Conservation (phyloP, 352 stramenopile species). For the Globisporangium takayamanum region DNA sequence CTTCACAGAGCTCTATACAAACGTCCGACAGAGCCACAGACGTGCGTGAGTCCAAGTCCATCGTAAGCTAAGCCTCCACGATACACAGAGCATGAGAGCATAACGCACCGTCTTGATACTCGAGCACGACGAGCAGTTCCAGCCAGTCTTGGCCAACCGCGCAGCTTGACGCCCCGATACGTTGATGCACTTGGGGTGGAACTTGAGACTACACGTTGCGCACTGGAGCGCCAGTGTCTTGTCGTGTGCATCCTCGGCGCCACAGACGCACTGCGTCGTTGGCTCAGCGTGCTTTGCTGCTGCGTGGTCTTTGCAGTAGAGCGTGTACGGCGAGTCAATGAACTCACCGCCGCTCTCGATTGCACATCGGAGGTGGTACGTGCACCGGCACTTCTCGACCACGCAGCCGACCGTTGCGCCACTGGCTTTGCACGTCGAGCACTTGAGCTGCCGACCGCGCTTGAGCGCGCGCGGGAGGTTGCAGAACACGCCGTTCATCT, state of each 20-base stretch:
- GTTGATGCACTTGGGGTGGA: slow-evolving; percentile 77
- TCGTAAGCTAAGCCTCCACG: neutral
- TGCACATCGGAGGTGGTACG: slow-evolving; percentile 77
- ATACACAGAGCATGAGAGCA: neutral
- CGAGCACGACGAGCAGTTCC: slow-evolving; percentile 29
- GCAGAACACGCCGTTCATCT: slow-evolving; percentile 74
- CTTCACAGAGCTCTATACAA: slow-evolving; percentile 8
- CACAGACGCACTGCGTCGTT: slow-evolving; percentile 42
- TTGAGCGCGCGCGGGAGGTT: slow-evolving; percentile 74
- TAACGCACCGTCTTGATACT: slow-evolving; percentile 17
- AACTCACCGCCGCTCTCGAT: slow-evolving; percentile 69
- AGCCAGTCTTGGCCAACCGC: slow-evolving; percentile 46
- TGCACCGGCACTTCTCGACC: slow-evolving; percentile 66
- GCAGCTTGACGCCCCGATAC: slow-evolving; percentile 64
- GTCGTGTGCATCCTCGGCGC: slow-evolving; percentile 35
- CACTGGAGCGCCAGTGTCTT: slow-evolving; percentile 49
- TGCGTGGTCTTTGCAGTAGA: slow-evolving; percentile 70
- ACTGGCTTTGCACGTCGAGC: slow-evolving; percentile 52
- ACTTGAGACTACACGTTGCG: slow-evolving; percentile 52
- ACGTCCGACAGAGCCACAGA: neutral
- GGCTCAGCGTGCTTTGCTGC: slow-evolving; percentile 30
- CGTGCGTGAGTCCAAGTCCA: neutral
- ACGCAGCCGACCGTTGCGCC: slow-evolving; percentile 76
- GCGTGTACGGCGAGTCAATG: slow-evolving; percentile 56
- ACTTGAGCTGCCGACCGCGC: slow-evolving; percentile 69